Evolutionary conservation across 192 early-diverging fungal genomes (phyloP).

Genomic region (Mortierella antarctica): DNA sequence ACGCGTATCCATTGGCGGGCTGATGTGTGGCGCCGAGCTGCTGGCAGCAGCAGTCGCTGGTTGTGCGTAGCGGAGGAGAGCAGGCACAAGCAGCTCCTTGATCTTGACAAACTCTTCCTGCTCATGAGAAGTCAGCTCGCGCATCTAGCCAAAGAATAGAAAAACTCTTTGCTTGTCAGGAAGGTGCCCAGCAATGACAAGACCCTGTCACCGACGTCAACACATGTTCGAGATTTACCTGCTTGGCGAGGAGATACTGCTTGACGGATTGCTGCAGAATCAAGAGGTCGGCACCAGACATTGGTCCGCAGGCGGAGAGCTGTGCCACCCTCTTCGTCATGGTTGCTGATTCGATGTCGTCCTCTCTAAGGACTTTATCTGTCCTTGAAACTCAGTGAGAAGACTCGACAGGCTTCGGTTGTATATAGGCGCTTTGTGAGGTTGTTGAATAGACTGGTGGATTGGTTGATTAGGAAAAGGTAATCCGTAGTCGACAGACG

Average conservation of each 20-base stretch:
- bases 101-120: conserved; percentile 28
- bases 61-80: conserved; percentile 26
- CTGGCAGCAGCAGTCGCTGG: not conserved
- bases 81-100: conserved; percentile 18
- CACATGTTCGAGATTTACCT: conserved; percentile 1
- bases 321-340: not conserved
- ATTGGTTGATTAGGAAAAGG: too few species aligned
- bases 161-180: not conserved
- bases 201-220: not conserved
- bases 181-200: not conserved
- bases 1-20: not conserved
- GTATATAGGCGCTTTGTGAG: too few species aligned
- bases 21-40: not conserved
- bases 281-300: conserved; percentile 34
- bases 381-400: too few species aligned
- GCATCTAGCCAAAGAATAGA: not conserved
- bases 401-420: too few species aligned
- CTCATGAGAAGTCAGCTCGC: conserved; percentile 24
- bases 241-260: conserved; percentile 29
- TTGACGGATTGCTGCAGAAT: conserved; percentile 31
- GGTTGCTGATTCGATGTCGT: not conserved
- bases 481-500: too few species aligned
- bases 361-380: not conserved
- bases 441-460: too few species aligned
- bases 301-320: not conserved